phyloP scores from a whole-genome alignment of 345 rosid genomes.

The Gossypioides kirkii region DNA sequence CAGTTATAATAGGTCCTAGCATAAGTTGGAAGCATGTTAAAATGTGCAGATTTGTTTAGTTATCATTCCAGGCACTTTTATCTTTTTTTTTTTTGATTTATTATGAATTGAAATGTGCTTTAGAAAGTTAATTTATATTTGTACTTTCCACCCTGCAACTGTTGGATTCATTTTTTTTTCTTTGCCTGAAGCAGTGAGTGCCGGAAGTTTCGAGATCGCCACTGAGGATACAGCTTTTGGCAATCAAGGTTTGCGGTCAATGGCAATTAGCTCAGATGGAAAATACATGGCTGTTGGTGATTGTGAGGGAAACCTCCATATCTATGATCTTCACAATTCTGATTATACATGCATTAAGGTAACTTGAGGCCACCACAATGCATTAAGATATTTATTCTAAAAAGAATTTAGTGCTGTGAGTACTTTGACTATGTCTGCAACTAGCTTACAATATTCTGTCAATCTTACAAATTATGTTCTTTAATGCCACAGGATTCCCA shows the following conservation, averaged over 20 bases:
- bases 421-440: background rate
- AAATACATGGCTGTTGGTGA: slow-evolving; percentile 81
- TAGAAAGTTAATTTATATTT: background rate
- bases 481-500: slow-evolving; percentile 52
- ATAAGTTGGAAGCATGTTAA: background rate
- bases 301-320: slow-evolving; percentile 77
- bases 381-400: slow-evolving; percentile 8
- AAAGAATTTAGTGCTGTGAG: background rate
- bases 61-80: background rate
- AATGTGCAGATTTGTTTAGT: background rate
- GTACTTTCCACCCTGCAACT: background rate
- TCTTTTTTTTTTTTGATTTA: background rate
- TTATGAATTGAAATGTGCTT: background rate
- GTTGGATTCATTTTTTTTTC: background rate
- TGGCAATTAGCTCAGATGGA: slow-evolving; percentile 74
- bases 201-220: slow-evolving; percentile 70
- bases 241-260: slow-evolving; percentile 60
- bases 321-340: slow-evolving; percentile 57
- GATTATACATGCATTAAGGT: slow-evolving; percentile 65
- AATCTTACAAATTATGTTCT: slow-evolving; percentile 16
- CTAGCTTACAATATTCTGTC: background rate
- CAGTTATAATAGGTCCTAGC: background rate
- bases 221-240: slow-evolving; percentile 40
- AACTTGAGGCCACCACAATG: slow-evolving; percentile 7
- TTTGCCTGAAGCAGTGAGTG: slow-evolving; percentile 39